Evolutionary conservation across 805 yeast species (phyloP).

Genomic region (Scheffersomyces lignosus): DNA sequence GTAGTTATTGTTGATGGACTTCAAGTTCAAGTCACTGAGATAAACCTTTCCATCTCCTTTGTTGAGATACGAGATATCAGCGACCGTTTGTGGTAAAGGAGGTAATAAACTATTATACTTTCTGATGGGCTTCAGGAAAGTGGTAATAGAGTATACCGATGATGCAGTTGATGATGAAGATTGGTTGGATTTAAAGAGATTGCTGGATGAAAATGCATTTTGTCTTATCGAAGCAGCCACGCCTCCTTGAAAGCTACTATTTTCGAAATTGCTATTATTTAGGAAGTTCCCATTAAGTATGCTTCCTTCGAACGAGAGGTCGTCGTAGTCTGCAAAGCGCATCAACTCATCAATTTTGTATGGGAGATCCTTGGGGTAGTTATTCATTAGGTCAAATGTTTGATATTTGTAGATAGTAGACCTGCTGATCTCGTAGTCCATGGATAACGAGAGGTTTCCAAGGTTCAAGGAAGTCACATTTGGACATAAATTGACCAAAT

Average conservation of each 20-base stretch:
- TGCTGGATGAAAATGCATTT: not conserved
- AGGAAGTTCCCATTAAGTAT: conserved; percentile 1
- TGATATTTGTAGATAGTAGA: conserved; percentile 36
- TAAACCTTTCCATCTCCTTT: conserved; percentile 28
- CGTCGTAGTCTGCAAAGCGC: conserved; percentile 6
- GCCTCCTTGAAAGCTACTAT: not conserved
- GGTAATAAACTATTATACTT: conserved; percentile 42
- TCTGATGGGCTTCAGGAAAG: conserved; percentile 28
- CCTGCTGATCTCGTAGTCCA: conserved; percentile 59
- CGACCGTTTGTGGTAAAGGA: conserved; percentile 30
- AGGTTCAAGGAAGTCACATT: conserved; percentile 57
- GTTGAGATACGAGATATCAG: conserved; percentile 28
- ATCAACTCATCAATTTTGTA: conserved; percentile 23
- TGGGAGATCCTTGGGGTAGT: conserved; percentile 34
- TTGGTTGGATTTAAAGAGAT: conserved; percentile 1
- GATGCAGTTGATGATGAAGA: conserved; percentile 15
- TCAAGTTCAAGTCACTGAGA: conserved; percentile 42
- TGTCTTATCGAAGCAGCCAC: not conserved
- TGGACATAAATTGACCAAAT: conserved; percentile 65
- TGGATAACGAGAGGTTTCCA: conserved; percentile 60
- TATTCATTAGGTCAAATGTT: conserved; percentile 38
- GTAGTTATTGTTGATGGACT: conserved; percentile 34
- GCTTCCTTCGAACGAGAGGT: conserved; percentile 1
- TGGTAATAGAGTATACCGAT: conserved; percentile 22
- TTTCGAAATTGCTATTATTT: conserved; percentile 1